Percentiles rank a stretch among this genome's conserved stretches.
phyloP scores from a whole-genome alignment of 768 basidiomycete genomes.

The Calocybe gangraenosa region DNA sequence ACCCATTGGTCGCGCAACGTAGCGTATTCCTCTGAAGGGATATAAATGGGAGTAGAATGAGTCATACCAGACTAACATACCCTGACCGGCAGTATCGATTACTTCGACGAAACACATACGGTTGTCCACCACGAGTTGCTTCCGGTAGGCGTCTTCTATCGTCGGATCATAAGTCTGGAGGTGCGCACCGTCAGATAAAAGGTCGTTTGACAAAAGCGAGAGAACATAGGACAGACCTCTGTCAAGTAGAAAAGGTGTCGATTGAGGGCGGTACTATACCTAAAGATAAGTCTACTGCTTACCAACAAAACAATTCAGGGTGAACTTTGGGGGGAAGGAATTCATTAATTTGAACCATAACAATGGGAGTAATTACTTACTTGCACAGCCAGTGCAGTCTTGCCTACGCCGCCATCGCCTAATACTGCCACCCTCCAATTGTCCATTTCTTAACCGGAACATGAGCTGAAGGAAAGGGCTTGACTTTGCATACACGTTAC shows the following conservation, averaged over 20 bases:
- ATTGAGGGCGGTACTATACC: constrained; percentile 6
- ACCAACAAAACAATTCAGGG: constrained; percentile 95
- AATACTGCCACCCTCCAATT: constrained; percentile 95
- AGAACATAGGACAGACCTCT: constrained; percentile 46
- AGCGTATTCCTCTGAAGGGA: constrained; percentile 83
- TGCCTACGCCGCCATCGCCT: constrained; percentile 96
- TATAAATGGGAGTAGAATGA: constrained; percentile 16
- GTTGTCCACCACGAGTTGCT: constrained; percentile 92
- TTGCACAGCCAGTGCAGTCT: constrained; percentile 95
- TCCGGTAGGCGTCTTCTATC: constrained; percentile 97
- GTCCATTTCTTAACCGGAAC: constrained; percentile 59
- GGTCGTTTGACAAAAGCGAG: too few species aligned
- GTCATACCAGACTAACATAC: constrained; percentile 34
- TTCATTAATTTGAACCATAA: constrained; percentile 8
- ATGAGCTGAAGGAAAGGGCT: constrained; percentile 15
- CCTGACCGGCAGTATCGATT: constrained; percentile 97
- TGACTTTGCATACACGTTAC: constrained; percentile 15
- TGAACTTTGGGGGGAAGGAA: constrained; percentile 57
- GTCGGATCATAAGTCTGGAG: constrained; percentile 92
- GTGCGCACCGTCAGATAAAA: constrained; percentile 13
- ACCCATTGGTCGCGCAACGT: constrained; percentile 98
- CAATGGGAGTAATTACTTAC: constrained; percentile 37
- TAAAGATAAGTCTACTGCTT: constrained; percentile 28
- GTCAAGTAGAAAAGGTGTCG: constrained; percentile 8
- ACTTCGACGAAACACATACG: constrained; percentile 95